Percentiles rank a stretch among this genome's conserved stretches.
Conservation (phyloP, 2,329 filamentous ascomycete genomes). For the Coniochaeta sp. region DNA sequence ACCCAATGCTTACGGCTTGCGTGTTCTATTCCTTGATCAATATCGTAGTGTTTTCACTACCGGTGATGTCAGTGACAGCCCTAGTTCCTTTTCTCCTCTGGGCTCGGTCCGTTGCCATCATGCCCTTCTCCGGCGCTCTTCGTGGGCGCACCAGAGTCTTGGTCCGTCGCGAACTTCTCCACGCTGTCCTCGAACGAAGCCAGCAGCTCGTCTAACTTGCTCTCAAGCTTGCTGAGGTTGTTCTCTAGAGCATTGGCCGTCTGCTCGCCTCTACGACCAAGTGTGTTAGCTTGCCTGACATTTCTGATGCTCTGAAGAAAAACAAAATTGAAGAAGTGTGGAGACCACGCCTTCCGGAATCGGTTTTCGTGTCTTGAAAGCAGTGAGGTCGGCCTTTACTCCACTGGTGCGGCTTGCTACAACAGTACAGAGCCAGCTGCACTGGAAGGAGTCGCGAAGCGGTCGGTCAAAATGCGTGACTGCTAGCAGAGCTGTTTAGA, state of each 20-base stretch:
- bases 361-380: too few species aligned
- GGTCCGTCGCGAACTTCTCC: neutral
- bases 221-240: conserved; percentile 43
- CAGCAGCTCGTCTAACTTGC: conserved; percentile 47
- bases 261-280: conserved; percentile 41
- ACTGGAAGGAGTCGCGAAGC: neutral
- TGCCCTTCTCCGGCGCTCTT: neutral
- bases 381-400: neutral
- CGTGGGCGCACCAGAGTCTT: neutral
- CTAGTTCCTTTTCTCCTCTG: neutral
- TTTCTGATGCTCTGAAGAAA: too few species aligned
- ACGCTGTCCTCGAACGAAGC: conserved; percentile 33
- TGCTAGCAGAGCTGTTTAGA: neutral
- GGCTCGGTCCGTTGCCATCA: neutral
- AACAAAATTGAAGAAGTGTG: neutral
- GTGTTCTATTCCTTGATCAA: neutral
- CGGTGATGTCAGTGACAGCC: neutral
- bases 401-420: neutral
- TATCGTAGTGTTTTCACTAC: neutral
- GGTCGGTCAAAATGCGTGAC: neutral
- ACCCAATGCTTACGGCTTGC: neutral
- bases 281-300: neutral
- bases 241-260: conserved; percentile 44
- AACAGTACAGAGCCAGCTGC: neutral
- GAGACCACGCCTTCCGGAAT: neutral